Percentiles rank a stretch among this genome's conserved stretches.
These are phyloP conservation scores for Vigna trinervia DNA, from an alignment of 306 rosid genomes.

Conservation along the genomic window DNA sequence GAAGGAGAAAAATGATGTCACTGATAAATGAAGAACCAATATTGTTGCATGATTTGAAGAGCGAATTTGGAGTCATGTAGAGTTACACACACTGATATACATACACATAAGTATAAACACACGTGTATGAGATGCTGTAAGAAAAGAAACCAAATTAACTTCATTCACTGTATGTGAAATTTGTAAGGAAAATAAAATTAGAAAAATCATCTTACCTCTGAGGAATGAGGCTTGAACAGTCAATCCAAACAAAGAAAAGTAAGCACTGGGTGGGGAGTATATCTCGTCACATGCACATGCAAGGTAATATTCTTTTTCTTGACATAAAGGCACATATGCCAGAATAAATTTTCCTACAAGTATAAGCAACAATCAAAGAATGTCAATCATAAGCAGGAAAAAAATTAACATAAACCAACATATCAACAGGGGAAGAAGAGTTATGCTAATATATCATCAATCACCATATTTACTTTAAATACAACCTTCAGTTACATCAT, in stretches of 20 bases:
- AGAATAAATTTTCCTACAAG: conserved; percentile 80
- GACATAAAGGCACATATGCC: conserved; percentile 79
- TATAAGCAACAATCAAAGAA: conserved; percentile 44
- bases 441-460: conserved; percentile 15
- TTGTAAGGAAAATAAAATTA: conserved; percentile 33
- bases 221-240: conserved; percentile 89
- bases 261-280: conserved; percentile 93
- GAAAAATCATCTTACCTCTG: conserved; percentile 60
- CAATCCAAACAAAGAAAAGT: conserved; percentile 85
- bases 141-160: conserved; percentile 12
- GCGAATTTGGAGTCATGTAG: background rate
- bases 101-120: background rate
- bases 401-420: conserved; percentile 11
- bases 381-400: conserved; percentile 35
- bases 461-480: conserved; percentile 29
- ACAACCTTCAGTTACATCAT: background rate
- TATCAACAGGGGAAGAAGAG: conserved; percentile 17
- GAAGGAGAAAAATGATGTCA: background rate
- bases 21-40: conserved; percentile 10
- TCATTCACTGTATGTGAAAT: background rate
- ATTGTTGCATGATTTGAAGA: background rate
- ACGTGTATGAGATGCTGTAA: background rate
- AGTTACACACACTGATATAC: background rate
- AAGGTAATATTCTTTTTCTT: conserved; percentile 92
- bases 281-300: conserved; percentile 95